Base-by-base conservation (phyloP, 2,329 filamentous ascomycete genomes). In the Chaetomium olivaceum region DNA sequence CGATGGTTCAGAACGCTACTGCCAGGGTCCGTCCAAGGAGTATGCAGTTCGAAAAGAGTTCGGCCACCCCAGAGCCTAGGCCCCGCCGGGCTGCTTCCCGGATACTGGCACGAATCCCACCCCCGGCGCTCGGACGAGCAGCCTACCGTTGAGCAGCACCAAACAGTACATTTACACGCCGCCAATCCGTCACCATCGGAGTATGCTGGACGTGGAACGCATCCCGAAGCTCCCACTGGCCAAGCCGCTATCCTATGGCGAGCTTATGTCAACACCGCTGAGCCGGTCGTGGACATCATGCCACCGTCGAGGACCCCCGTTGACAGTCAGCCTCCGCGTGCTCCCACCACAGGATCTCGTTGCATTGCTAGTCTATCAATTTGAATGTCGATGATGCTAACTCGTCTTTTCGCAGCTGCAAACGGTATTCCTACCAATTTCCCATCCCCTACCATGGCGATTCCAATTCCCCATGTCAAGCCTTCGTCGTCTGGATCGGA, bases 161-260 rank as follows among this genome's bases (percentile, higher is more conserved):
- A 76, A 80, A 67, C 77, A 79, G 52, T 67, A 65, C 52, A 55
- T 46, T 16, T 75, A 73, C 71, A 77, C 72, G 52, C 66, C 71
- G 51, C 66, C 71, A 29, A 71, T 76, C 63, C 74, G 72, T 48
- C 77, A 77, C 52, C 84, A 80, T 69, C 79, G 81, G 66, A 87
- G 83, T 74, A 83, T 87, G 84, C 77, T 86, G 23, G 80, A 83
- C 55, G 76, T 86, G 21, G 83, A 83, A 54, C 78, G 79, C 31
- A 78, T 80, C 2, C 82, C 83, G 14, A 81, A 70, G 65, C 76
- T 85, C 27, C 77, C 75, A 8, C 76, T 79, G 4, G 74, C 79
- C 68, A 78, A 77, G 60, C 79, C 79, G 39, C 77, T 83, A 68
- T 78, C 77, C 12, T 82, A 80, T 70, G 80, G 81, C 27, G 82